Evolutionary conservation across 306 rosid genomes (phyloP), one percentile per base, ranked within the genome.

Genomic region (Lathyrus aphaca): DNA sequence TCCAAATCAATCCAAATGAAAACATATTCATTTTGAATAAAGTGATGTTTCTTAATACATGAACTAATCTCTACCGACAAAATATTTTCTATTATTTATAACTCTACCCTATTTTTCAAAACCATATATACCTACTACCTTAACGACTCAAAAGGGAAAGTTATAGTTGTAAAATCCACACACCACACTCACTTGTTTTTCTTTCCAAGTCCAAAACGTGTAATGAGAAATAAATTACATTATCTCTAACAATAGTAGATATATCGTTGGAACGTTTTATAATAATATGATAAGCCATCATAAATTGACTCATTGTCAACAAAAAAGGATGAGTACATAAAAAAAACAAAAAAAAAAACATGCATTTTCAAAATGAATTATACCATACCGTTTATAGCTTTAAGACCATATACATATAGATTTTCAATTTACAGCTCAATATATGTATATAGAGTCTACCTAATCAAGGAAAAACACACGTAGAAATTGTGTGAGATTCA

Each of bases 11-110:
- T 53, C 16, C 9, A 70, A 43, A 23, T 29, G 57, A 39, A 49
- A 50, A 11, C 8, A 16, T 16, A 12, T 53, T 54, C 38, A 18
- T 55, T 17, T 9, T 53, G 29, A 27, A 44, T 30, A 25, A 48
- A 61, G 45, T 60, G 15, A 3, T 57, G 40, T 57, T 6, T 57
- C 40, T 18, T 12, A 40, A 40, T 35, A 32, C 43, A 55, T 37
- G 27, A 46, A 57, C 13, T 27, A 57, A 72, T 66, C 48, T 64
- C 56, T 51, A 39, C 80, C 76, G 80, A 76, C 75, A 76, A 8
- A 25, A 23, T 23, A 11, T 30, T 48, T 35, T 45, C 29, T 23
- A 58, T 15, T 51, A 59, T 25, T 59, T 46, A 49, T 17, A 12
- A 37, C 17, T 6, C 21, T n/a, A 44, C 35, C 17, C 17, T 21